phyloP scores from a whole-genome alignment of 2,329 filamentous ascomycete species.

The Rosellinia necatrix region DNA sequence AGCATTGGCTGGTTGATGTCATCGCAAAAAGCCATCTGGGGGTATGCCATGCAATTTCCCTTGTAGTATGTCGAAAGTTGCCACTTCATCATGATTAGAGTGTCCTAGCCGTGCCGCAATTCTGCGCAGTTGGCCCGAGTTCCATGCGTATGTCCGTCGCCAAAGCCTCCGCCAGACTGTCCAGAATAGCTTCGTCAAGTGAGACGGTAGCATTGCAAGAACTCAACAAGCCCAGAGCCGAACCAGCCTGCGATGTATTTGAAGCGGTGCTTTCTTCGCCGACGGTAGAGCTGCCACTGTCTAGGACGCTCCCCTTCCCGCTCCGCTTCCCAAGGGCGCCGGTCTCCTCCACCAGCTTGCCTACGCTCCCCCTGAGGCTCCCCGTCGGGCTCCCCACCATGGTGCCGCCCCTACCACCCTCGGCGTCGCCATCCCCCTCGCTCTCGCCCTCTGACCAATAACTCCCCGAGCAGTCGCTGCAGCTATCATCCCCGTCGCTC shows the following conservation, averaged over 20 bases:
- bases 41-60: neutral
- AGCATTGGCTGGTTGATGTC: neutral
- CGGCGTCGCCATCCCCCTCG: constrained; percentile 46
- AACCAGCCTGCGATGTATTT: constrained; percentile 2
- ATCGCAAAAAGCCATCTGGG: too few relatives aligned
- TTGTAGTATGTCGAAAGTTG: neutral
- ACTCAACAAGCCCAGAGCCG: neutral
- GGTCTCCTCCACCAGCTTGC: constrained; percentile 21
- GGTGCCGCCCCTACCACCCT: constrained; percentile 40
- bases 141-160: constrained; percentile 34
- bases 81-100: neutral
- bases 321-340: constrained; percentile 13
- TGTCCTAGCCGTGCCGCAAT: neutral
- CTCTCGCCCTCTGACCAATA: constrained; percentile 36
- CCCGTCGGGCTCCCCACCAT: constrained; percentile 28
- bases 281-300: constrained; percentile 4
- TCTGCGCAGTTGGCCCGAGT: neutral
- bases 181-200: constrained; percentile 36
- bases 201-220: constrained; percentile 24
- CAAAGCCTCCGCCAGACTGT: constrained; percentile 41
- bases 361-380: constrained; percentile 29
- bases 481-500: constrained; percentile 38
- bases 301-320: constrained; percentile 26
- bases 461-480: constrained; percentile 34
- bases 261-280: constrained; percentile 1